Conservation (phyloP, 2,329 filamentous ascomycete genomes). For the Ophiocordyceps unilateralis region DNA sequence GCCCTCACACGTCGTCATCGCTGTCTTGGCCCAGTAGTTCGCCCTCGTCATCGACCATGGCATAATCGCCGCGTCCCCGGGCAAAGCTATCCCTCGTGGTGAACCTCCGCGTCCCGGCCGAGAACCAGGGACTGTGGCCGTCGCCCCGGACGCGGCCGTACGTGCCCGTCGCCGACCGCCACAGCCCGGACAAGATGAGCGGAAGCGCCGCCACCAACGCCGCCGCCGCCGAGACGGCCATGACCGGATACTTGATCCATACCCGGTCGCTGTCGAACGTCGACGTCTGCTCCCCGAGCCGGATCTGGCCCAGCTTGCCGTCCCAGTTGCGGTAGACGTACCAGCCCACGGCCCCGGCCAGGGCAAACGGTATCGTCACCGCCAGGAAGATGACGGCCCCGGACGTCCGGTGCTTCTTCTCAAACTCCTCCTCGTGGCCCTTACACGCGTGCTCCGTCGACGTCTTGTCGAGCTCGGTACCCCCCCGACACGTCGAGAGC, state of each 20-base stretch:
- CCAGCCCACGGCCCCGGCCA: constrained; percentile 60
- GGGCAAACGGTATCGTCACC: constrained; percentile 54
- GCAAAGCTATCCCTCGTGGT: constrained; percentile 83
- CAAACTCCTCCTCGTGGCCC: constrained; percentile 67
- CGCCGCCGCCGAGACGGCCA: constrained; percentile 47
- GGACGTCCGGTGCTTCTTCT: constrained; percentile 50
- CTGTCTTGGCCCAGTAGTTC: constrained; percentile 87
- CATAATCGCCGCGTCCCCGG: constrained; percentile 72
- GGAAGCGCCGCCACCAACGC: constrained; percentile 48
- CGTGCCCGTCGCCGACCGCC: constrained; percentile 42
- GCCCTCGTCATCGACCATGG: constrained; percentile 78
- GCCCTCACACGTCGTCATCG: constrained; percentile 59
- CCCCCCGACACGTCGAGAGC: constrained; percentile 70
- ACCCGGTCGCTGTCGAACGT: constrained; percentile 52
- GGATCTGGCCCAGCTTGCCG: constrained; percentile 80
- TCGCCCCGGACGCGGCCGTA: constrained; percentile 32
- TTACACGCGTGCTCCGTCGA: constrained; percentile 42
- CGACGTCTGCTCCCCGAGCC: constrained; percentile 53
- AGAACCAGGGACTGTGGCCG: constrained; percentile 30
- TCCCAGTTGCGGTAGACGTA: constrained; percentile 76
- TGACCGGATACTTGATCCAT: constrained; percentile 70
- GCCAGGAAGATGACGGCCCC: constrained; percentile 72
- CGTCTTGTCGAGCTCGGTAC: constrained; percentile 55
- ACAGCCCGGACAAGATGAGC: constrained; percentile 53
- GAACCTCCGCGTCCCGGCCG: constrained; percentile 52